Conservation (phyloP, 169 alveolate genomes). For the Plasmodium billcollinsi region DNA sequence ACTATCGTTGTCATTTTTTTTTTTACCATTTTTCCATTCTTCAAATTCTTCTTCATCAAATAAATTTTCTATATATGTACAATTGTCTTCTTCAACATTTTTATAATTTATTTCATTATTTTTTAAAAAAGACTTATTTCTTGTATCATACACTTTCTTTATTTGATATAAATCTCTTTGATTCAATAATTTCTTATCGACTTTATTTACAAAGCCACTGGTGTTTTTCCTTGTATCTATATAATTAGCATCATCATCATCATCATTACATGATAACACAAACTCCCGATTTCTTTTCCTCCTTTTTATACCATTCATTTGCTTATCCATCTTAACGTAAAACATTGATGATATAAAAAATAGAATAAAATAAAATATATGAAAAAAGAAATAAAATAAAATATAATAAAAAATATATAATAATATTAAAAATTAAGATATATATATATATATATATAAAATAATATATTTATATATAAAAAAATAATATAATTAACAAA, state of each 20-base stretch:
- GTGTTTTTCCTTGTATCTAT: conserved; percentile 24
- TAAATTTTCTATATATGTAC: neutral
- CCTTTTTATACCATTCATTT: conserved; percentile 8
- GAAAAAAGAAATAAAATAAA: neutral
- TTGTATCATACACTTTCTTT: conserved; percentile 30
- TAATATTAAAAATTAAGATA: too few species aligned
- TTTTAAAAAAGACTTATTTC: conserved; percentile 36
- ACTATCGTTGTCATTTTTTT: too few species aligned
- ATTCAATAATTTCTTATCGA: conserved; percentile 15
- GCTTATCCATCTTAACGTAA: conserved; percentile 32
- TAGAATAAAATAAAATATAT: neutral
- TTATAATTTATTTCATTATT: neutral
- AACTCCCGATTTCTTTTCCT: conserved; percentile 28
- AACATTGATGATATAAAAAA: neutral
- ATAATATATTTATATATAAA: neutral
- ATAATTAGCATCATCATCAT: conserved; percentile 24
- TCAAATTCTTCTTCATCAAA: neutral
- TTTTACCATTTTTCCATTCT: conserved; percentile 1
- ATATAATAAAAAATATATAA: neutral
- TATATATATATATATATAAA: neutral
- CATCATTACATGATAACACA: conserved; percentile 19
- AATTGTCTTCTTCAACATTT: conserved; percentile 3
- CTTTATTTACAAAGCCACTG: neutral
- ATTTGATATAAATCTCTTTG: conserved; percentile 8
- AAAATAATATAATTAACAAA: neutral